These are phyloP conservation scores for Didymella arachidicola DNA, from an alignment of 2,329 filamentous ascomycete species.

Conservation along the genomic window DNA sequence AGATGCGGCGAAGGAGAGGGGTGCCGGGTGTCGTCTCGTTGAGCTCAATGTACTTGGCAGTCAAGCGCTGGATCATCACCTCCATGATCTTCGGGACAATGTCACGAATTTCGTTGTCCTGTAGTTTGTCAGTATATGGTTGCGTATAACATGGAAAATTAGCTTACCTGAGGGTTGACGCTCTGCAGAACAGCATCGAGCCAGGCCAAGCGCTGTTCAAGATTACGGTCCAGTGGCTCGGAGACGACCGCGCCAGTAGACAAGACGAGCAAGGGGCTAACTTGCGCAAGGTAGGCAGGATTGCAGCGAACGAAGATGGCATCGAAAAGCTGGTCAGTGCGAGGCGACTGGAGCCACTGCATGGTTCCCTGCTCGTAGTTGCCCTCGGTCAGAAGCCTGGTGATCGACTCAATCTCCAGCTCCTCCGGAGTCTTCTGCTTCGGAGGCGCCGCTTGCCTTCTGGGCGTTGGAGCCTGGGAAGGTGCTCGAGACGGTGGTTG, in stretches of 20 bases:
- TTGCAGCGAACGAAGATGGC: conserved; percentile 66
- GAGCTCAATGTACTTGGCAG: conserved; percentile 64
- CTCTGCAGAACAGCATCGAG: conserved; percentile 63
- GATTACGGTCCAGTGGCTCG: conserved; percentile 61
- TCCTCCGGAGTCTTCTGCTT: conserved; percentile 60
- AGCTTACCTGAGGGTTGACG: conserved; percentile 62
- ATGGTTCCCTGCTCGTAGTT: conserved; percentile 58
- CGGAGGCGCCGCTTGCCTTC: conserved; percentile 47
- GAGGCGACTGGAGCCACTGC: conserved; percentile 68
- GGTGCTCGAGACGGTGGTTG: conserved; percentile 43
- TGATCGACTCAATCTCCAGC: conserved; percentile 68
- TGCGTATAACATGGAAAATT: background rate
- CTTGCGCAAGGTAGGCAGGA: conserved; percentile 62
- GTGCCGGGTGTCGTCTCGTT: conserved; percentile 61
- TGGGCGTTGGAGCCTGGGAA: conserved; percentile 21
- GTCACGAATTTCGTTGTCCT: conserved; percentile 64
- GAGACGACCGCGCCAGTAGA: conserved; percentile 70
- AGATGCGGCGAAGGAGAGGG: conserved; percentile 61
- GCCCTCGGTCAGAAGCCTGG: conserved; percentile 67
- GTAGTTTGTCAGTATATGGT: conserved; percentile 23
- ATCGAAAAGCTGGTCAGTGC: conserved; percentile 68
- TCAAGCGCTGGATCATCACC: conserved; percentile 64
- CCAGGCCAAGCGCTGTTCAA: conserved; percentile 65
- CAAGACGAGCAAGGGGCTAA: conserved; percentile 66
- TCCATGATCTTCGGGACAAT: conserved; percentile 68